These are phyloP conservation scores for Geranium brycei DNA, from an alignment of 345 rosid genomes.

Conservation along the genomic window DNA sequence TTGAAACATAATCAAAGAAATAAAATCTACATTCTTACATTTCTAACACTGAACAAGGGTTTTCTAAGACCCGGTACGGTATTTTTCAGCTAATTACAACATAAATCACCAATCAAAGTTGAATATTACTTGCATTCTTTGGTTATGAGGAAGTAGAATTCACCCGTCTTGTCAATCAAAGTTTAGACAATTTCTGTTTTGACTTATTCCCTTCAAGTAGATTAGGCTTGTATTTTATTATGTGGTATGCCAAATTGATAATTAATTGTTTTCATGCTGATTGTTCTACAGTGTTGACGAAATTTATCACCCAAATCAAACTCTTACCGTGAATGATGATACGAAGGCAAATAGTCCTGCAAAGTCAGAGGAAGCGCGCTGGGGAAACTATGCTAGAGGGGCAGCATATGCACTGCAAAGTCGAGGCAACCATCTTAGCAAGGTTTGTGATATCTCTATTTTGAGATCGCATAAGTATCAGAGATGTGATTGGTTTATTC, in stretches of 20 bases:
- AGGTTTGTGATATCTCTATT: constrained; percentile 30
- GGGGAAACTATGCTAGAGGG: constrained; percentile 93
- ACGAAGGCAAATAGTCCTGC: constrained; percentile 20
- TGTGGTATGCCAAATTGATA: background rate
- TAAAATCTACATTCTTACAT: too few relatives aligned
- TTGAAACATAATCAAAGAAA: too few relatives aligned
- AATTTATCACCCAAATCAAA: constrained; percentile 34
- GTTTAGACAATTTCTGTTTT: too few relatives aligned
- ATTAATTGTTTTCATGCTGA: constrained; percentile 3
- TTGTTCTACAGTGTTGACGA: constrained; percentile 46
- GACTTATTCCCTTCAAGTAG: background rate
- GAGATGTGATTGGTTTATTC: background rate
- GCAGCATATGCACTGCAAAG: constrained; percentile 67
- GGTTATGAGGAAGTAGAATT: too few relatives aligned
- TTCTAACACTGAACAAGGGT: too few relatives aligned
- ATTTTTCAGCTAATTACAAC: too few relatives aligned
- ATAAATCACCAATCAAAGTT: background rate
- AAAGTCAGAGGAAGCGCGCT: constrained; percentile 30
- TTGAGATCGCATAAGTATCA: background rate
- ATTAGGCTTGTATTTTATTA: background rate
- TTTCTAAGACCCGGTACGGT: too few relatives aligned
- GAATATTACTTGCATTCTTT: background rate
- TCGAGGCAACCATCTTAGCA: constrained; percentile 40
- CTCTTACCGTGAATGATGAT: constrained; percentile 18
- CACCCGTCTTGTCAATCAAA: too few relatives aligned